A percentile compares a stretch with the other conserved stretches of the same genome.
These are phyloP conservation scores for Microdochium trichocladiopsis DNA, from an alignment of 2,329 filamentous ascomycete species.

Conservation along the genomic window DNA sequence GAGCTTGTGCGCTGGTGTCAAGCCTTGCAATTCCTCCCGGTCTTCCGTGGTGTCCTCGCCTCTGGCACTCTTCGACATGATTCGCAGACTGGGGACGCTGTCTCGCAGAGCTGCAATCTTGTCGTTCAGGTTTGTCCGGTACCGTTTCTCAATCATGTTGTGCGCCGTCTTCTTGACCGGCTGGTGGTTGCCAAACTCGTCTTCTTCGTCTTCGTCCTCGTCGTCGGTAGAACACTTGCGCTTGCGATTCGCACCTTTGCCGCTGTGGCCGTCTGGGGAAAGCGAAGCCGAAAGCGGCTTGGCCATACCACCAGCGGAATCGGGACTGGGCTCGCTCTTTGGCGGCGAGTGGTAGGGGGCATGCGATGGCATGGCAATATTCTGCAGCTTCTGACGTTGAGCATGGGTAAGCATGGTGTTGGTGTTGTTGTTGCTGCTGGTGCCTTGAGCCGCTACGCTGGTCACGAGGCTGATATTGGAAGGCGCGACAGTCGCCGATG, in stretches of 20 bases:
- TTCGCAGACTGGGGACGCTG: constrained; percentile 83
- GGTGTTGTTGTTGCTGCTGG: too few relatives aligned
- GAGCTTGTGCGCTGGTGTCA: constrained; percentile 84
- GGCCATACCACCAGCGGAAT: constrained; percentile 44
- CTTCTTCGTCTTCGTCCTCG: constrained; percentile 47
- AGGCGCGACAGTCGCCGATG: constrained; percentile 9
- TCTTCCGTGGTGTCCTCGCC: constrained; percentile 67
- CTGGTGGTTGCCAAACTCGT: constrained; percentile 51
- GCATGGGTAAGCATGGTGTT: constrained; percentile 44
- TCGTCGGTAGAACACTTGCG: constrained; percentile 58
- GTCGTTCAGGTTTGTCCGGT: constrained; percentile 92
- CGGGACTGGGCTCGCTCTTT: constrained; percentile 50
- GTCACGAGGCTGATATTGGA: constrained; percentile 14
- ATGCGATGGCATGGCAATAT: constrained; percentile 58
- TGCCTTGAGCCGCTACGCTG: constrained; percentile 15
- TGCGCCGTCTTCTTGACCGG: constrained; percentile 84
- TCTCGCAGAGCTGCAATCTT: constrained; percentile 91
- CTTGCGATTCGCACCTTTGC: constrained; percentile 41
- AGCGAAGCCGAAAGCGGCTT: constrained; percentile 38
- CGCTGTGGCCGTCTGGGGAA: constrained; percentile 48
- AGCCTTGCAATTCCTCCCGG: constrained; percentile 71
- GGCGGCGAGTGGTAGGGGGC: constrained; percentile 50
- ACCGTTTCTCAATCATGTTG: constrained; percentile 97
- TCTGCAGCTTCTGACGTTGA: constrained; percentile 53
- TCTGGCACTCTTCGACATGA: constrained; percentile 66